These are phyloP conservation scores for Oehlia diaphana DNA, from an alignment of 192 early-diverging fungal species.

Conservation along the genomic window DNA sequence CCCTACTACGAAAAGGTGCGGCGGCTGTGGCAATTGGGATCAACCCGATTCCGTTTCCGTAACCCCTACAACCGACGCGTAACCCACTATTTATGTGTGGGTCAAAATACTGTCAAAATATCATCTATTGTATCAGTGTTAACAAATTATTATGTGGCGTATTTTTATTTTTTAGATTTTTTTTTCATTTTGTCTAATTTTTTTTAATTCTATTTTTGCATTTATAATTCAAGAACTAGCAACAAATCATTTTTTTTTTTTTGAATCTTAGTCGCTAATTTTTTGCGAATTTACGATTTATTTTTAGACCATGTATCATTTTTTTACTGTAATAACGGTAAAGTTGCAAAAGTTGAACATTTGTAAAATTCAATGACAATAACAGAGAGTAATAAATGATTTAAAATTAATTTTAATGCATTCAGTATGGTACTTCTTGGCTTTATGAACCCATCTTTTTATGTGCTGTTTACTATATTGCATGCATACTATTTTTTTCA, in stretches of 20 bases:
- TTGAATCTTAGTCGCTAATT: conserved; percentile 12
- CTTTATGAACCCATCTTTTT: conserved; percentile 13
- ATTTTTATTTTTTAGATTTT: no score
- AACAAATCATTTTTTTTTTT: conserved; percentile 10
- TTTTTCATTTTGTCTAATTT: conserved; percentile 4
- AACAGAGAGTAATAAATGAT: conserved; percentile 10
- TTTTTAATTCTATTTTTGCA: conserved; percentile 13
- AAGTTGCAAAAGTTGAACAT: conserved; percentile 14
- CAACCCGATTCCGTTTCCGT: no score
- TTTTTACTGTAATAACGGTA: conserved; percentile 14
- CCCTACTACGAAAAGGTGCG: no score
- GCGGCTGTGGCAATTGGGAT: no score
- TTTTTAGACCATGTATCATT: conserved; percentile 4
- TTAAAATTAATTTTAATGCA: conserved; percentile 14
- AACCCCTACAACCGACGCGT: no score
- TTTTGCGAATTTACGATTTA: not conserved
- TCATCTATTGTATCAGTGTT: no score
- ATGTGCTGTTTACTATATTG: conserved; percentile 8
- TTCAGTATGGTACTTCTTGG: conserved; percentile 13
- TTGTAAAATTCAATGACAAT: not conserved
- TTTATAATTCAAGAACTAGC: conserved; percentile 8
- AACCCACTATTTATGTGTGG: no score
- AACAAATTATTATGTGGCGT: no score
- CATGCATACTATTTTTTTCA: not conserved
- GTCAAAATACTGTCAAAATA: no score